phyloP scores from a whole-genome alignment of 192 early-diverging fungal species.

The Coemansia javaensis region DNA sequence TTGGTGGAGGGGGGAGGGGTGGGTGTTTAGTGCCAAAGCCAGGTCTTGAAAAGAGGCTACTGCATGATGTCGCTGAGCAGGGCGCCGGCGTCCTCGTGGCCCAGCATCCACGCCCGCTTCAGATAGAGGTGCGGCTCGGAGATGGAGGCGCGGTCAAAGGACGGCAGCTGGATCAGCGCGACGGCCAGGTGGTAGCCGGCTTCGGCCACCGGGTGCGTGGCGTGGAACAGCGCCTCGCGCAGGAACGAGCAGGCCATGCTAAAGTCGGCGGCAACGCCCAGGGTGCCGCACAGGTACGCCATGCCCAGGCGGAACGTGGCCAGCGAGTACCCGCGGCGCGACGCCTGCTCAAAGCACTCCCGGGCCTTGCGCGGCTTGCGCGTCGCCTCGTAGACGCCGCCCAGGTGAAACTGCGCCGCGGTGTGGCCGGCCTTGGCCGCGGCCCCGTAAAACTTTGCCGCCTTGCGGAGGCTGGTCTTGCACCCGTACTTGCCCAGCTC shows the following conservation, averaged over 20 bases:
- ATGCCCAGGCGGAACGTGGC: constrained; percentile 43
- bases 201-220: constrained; percentile 47
- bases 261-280: constrained; percentile 43
- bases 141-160: constrained; percentile 28
- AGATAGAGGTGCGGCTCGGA: constrained; percentile 46
- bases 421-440: constrained; percentile 31
- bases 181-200: constrained; percentile 43
- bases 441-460: constrained; percentile 25
- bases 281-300: constrained; percentile 41
- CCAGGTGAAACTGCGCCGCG: constrained; percentile 37
- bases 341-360: constrained; percentile 41
- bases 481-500: constrained; percentile 49
- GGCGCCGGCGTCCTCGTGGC: constrained; percentile 37
- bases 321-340: constrained; percentile 32
- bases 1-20: no score
- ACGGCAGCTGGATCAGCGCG: constrained; percentile 47
- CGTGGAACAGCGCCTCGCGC: constrained; percentile 42
- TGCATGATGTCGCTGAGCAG: constrained; percentile 39
- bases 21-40: no score
- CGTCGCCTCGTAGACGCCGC: constrained; percentile 22
- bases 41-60: no score
- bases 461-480: constrained; percentile 30
- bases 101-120: constrained; percentile 46
- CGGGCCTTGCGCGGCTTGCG: constrained; percentile 30
- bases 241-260: constrained; percentile 48